Evolutionary conservation across 371 early-diverging fungal species (phyloP).

Genomic region (Zancudomyces culisetae): DNA sequence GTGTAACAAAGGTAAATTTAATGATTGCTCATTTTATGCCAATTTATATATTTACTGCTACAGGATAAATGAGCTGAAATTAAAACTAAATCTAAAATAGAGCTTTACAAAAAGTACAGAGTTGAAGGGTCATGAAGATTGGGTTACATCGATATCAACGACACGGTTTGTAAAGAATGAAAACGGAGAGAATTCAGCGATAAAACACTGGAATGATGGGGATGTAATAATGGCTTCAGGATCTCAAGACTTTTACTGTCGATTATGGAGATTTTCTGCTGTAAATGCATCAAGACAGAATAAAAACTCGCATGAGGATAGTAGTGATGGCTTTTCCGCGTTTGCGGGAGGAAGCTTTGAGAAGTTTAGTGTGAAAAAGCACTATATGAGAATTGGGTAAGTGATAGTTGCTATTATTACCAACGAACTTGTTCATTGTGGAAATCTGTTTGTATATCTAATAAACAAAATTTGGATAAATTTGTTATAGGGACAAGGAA

Average conservation of each 20-base stretch:
- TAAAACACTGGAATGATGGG: slow-evolving; percentile 39
- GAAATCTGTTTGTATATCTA: too few relatives aligned
- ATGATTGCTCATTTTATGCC: background rate
- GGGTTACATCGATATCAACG: slow-evolving; percentile 71
- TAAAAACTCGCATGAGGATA: slow-evolving; percentile 2
- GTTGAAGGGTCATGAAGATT: slow-evolving; percentile 79
- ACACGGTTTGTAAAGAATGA: slow-evolving; percentile 29
- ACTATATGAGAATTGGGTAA: background rate
- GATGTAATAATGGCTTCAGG: slow-evolving; percentile 74
- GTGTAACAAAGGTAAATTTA: background rate
- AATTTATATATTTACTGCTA: background rate
- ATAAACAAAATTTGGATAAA: too few relatives aligned
- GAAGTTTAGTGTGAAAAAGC: slow-evolving; percentile 3
- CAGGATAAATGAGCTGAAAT: background rate
- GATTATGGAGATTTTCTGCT: slow-evolving; percentile 46
- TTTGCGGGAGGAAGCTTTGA: background rate
- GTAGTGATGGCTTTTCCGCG: background rate
- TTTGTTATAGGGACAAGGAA: slow-evolving; percentile 5
- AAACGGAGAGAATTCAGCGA: slow-evolving; percentile 8
- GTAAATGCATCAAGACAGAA: slow-evolving; percentile 22
- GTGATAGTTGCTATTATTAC: slow-evolving; percentile 1
- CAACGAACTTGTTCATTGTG: background rate
- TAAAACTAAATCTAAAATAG: background rate
- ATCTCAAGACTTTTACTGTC: slow-evolving; percentile 81
- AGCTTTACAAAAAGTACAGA: too few relatives aligned